Conservation (phyloP, 257 asterid genomes). For the Capsicum pubescens region DNA sequence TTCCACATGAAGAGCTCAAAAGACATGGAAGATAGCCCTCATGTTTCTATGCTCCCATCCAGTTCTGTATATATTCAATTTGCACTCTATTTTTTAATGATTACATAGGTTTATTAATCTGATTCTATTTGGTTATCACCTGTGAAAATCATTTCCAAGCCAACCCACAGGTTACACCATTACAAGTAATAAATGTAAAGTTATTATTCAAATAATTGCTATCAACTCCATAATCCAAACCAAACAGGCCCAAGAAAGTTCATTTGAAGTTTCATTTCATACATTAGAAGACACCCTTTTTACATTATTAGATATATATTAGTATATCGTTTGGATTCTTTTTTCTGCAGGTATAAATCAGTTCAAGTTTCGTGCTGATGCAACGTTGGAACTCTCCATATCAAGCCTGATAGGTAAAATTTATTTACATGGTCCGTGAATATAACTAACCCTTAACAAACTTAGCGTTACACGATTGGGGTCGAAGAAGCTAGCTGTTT, state of each 20-base stretch:
- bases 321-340: background rate
- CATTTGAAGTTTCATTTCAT: background rate
- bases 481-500: background rate
- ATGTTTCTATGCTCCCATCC: too few species aligned
- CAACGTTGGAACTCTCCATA: background rate
- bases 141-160: too few species aligned
- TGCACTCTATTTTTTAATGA: too few species aligned
- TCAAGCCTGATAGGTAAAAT: background rate
- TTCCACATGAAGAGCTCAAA: too few species aligned
- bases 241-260: background rate
- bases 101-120: too few species aligned
- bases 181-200: background rate
- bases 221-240: background rate
- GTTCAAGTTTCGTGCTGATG: background rate
- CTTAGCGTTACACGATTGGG: background rate
- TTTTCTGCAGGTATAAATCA: slow-evolving; percentile 63
- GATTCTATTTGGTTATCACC: too few species aligned
- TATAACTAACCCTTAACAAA: background rate
- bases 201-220: background rate
- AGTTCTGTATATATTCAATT: too few species aligned
- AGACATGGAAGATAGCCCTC: too few species aligned
- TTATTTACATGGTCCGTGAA: background rate
- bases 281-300: background rate
- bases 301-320: background rate
- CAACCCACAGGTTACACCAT: background rate